These are phyloP conservation scores for Leishmania amazonensis DNA, from an alignment of 208 protist genomes.

Conservation along the genomic window DNA sequence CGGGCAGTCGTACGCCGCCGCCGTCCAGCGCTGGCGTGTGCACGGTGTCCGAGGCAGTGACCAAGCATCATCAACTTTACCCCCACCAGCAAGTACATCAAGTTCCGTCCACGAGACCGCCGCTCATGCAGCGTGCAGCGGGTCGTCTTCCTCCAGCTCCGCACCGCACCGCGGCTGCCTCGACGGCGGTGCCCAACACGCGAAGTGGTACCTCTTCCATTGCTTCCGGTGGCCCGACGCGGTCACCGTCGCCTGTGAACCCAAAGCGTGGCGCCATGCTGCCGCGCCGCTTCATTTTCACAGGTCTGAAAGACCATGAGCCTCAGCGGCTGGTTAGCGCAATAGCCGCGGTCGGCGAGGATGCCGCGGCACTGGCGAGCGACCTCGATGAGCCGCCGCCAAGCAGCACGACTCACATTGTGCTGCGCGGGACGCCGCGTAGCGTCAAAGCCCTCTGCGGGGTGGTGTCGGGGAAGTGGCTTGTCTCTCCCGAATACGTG, in stretches of 20 bases:
- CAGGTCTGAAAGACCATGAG: slow-evolving; percentile 64
- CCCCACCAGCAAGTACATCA: slow-evolving; percentile 6
- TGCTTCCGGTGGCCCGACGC: slow-evolving; percentile 56
- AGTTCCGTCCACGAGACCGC: slow-evolving; percentile 5
- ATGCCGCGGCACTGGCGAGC: slow-evolving; percentile 50
- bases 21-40: background rate
- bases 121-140: slow-evolving; percentile 23
- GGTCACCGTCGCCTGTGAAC: slow-evolving; percentile 83
- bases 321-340: slow-evolving; percentile 38
- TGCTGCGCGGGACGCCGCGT: slow-evolving; percentile 74
- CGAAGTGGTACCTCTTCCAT: slow-evolving; percentile 62
- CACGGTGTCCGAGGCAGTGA: background rate
- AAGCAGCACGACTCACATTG: slow-evolving; percentile 66
- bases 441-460: slow-evolving; percentile 86
- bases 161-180: background rate
- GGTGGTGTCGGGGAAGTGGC: slow-evolving; percentile 75
- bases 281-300: slow-evolving; percentile 75
- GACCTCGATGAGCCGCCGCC: slow-evolving; percentile 70
- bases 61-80: slow-evolving; percentile 8
- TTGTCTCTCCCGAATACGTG: slow-evolving; percentile 81
- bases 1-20: slow-evolving; percentile 24
- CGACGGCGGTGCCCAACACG: slow-evolving; percentile 27
- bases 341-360: slow-evolving; percentile 50
- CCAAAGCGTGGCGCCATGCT: slow-evolving; percentile 65
- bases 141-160: slow-evolving; percentile 25